Conservation (phyloP, 2,329 filamentous ascomycete genomes). For the Calycina herbarum region DNA sequence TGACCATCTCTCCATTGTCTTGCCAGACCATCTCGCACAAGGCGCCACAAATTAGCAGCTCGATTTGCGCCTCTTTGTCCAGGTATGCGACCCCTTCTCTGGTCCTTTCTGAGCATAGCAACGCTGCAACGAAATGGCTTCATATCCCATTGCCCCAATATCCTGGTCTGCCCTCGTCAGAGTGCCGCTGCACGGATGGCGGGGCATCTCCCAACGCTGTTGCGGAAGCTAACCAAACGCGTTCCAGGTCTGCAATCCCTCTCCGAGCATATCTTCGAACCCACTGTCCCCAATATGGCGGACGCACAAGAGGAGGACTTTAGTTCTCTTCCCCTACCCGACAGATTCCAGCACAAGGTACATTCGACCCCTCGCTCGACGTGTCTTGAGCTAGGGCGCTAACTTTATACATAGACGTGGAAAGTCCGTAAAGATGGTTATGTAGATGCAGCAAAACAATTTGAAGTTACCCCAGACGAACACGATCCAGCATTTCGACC, state of each 20-base stretch:
- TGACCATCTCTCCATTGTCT: not conserved
- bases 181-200: constrained; percentile 21
- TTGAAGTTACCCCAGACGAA: constrained; percentile 82
- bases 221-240: constrained; percentile 34
- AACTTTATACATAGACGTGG: constrained; percentile 64
- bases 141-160: not conserved
- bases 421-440: constrained; percentile 96
- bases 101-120: constrained; percentile 7
- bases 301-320: constrained; percentile 77
- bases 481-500: constrained; percentile 82
- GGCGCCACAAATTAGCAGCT: constrained; percentile 17
- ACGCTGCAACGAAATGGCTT: not conserved
- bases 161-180: not conserved
- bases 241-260: constrained; percentile 24
- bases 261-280: constrained; percentile 19
- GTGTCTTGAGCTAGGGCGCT: not conserved
- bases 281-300: constrained; percentile 57
- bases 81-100: constrained; percentile 21
- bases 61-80: constrained; percentile 26
- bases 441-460: constrained; percentile 86
- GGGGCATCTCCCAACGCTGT: constrained; percentile 21
- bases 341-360: constrained; percentile 83
- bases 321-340: constrained; percentile 72
- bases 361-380: constrained; percentile 9
- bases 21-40: constrained; percentile 13